Conservation (phyloP, 2,329 filamentous ascomycete genomes). For the Acephala macrosclerotiorum region DNA sequence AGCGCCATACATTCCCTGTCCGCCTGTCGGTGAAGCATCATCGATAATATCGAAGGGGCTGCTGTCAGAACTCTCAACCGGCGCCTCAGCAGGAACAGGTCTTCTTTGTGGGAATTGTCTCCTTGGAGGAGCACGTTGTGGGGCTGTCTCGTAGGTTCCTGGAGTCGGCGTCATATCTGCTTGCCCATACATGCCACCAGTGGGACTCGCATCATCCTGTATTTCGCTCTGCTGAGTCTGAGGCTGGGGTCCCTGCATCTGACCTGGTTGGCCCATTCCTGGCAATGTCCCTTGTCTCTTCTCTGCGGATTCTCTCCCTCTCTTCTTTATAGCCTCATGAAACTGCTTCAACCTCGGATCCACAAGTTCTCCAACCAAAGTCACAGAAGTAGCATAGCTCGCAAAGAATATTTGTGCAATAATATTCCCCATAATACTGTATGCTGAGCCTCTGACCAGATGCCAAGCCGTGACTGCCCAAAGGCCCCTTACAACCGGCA, state of each 20-base stretch:
- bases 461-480: constrained; percentile 38
- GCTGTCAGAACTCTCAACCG: constrained; percentile 21
- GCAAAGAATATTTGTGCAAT: constrained; percentile 34
- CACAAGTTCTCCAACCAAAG: constrained; percentile 35
- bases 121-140: constrained; percentile 5
- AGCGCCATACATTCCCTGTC: constrained; percentile 27
- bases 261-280: constrained; percentile 17
- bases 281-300: constrained; percentile 16
- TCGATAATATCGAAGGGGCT: constrained; percentile 38
- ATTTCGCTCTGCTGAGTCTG: constrained; percentile 7
- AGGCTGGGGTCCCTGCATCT: not conserved
- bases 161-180: constrained; percentile 10
- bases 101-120: constrained; percentile 15
- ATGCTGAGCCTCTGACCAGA: constrained; percentile 31
- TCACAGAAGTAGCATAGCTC: constrained; percentile 37
- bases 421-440: constrained; percentile 33
- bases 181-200: constrained; percentile 28
- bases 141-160: constrained; percentile 10
- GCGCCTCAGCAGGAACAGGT: constrained; percentile 14
- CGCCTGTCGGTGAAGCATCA: constrained; percentile 41
- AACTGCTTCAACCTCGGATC: constrained; percentile 40
- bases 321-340: constrained; percentile 16
- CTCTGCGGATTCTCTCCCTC: constrained; percentile 17
- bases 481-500: constrained; percentile 27
- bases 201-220: constrained; percentile 41